Conservation (phyloP, 2,329 filamentous ascomycete species). For the Stagonosporopsis tanaceti region DNA sequence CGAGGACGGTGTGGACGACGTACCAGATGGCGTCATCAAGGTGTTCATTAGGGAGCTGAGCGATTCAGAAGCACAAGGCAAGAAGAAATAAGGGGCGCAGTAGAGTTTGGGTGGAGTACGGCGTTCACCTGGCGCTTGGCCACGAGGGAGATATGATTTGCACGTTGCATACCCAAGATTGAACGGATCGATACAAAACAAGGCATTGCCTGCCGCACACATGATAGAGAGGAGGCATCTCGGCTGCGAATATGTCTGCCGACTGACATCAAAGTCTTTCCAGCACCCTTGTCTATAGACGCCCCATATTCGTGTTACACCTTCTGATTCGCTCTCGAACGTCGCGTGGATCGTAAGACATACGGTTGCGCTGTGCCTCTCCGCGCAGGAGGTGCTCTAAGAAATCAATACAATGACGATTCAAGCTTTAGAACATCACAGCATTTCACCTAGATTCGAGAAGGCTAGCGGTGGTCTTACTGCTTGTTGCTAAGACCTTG, state of each 20-base stretch:
- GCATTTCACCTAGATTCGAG: too few species aligned
- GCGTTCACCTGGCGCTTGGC: slow-evolving; percentile 11
- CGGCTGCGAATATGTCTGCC: background rate
- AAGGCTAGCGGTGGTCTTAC: too few species aligned
- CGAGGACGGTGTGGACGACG: slow-evolving; percentile 85
- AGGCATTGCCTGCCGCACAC: background rate
- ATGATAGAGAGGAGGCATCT: background rate
- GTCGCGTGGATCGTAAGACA: too few species aligned
- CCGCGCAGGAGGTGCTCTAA: too few species aligned
- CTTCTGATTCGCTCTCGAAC: too few species aligned
- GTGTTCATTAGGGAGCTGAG: slow-evolving; percentile 84
- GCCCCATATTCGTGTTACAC: too few species aligned
- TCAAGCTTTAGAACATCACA: too few species aligned
- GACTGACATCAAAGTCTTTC: background rate
- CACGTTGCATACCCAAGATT: slow-evolving; percentile 12
- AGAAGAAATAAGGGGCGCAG: slow-evolving; percentile 65
- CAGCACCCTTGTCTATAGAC: too few species aligned
- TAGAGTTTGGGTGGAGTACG: slow-evolving; percentile 13
- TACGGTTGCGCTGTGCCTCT: too few species aligned
- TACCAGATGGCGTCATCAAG: slow-evolving; percentile 73
- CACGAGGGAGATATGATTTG: background rate
- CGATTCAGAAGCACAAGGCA: slow-evolving; percentile 88
- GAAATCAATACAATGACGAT: too few species aligned
- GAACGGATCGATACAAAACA: background rate
- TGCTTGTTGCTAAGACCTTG: too few species aligned